A percentile compares a stretch with the other conserved stretches of the same genome.
Conservation (phyloP, 768 basidiomycete genomes). For the Kwoniella dendrophila region DNA sequence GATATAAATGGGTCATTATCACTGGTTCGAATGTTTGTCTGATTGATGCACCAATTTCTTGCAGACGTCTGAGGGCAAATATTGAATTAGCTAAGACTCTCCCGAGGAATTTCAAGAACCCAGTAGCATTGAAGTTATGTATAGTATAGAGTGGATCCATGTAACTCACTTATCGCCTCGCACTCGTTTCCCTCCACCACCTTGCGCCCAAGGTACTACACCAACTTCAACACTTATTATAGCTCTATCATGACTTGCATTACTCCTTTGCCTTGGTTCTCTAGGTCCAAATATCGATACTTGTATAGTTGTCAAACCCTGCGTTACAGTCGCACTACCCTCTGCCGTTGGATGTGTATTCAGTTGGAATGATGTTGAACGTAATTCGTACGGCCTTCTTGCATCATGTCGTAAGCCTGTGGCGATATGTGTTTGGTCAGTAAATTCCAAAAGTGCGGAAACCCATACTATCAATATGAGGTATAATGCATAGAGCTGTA, state of each 20-base stretch:
- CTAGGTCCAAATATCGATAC: constrained; percentile 90
- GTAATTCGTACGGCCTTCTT: constrained; percentile 85
- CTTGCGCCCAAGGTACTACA: constrained; percentile 82
- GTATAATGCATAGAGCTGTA: not conserved
- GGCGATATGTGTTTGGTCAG: not conserved
- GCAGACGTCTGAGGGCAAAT: constrained; percentile 78
- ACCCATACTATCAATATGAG: not conserved
- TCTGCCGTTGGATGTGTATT: constrained; percentile 72
- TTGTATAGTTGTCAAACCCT: constrained; percentile 86
- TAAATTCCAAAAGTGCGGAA: too few species aligned
- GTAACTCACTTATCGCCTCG: constrained; percentile 83
- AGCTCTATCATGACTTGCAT: constrained; percentile 83
- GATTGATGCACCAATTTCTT: constrained; percentile 82
- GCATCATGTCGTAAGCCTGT: constrained; percentile 80
- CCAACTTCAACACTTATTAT: constrained; percentile 85
- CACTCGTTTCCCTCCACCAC: constrained; percentile 66
- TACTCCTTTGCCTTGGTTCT: constrained; percentile 78
- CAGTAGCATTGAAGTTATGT: too few species aligned
- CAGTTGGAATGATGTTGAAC: constrained; percentile 77
- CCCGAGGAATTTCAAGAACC: too few species aligned
- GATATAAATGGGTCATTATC: constrained; percentile 85
- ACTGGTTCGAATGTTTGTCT: constrained; percentile 96
- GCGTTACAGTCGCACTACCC: constrained; percentile 78
- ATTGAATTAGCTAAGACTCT: too few species aligned
- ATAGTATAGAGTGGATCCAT: too few species aligned